Evolutionary conservation across 2,329 filamentous ascomycete genomes (phyloP).

Genomic region (Leptographium procerum): DNA sequence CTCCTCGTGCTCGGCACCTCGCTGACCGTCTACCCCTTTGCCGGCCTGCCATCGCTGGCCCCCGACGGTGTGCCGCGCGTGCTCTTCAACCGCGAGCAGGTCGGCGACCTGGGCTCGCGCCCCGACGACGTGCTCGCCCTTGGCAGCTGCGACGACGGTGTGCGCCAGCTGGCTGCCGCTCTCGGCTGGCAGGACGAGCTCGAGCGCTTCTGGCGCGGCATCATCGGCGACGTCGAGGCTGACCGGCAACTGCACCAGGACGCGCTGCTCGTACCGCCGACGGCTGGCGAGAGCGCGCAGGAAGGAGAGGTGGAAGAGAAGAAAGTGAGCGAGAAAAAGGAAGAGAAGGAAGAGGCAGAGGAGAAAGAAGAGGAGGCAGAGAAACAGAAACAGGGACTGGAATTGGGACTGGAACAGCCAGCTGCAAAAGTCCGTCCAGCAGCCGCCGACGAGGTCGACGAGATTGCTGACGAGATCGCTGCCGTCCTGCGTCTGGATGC

Average conservation of each 20-base stretch:
- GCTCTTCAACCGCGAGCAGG: slow-evolving; percentile 76
- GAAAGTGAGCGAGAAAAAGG: not conserved
- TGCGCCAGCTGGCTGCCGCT: slow-evolving; percentile 64
- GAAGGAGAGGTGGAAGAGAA: not conserved
- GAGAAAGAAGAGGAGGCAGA: not conserved
- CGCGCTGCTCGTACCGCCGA: slow-evolving; percentile 24
- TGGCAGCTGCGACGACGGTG: slow-evolving; percentile 72
- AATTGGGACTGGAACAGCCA: not conserved
- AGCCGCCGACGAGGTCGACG: slow-evolving; percentile 10
- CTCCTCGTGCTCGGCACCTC: slow-evolving; percentile 22
- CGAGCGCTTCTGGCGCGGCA: slow-evolving; percentile 59
- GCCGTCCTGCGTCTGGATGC: slow-evolving; percentile 7
- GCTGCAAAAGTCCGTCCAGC: not conserved
- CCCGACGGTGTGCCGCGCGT: slow-evolving; percentile 57
- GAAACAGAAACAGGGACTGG: not conserved
- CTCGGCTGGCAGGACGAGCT: slow-evolving; percentile 82
- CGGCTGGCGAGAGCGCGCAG: not conserved
- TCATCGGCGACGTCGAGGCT: slow-evolving; percentile 51
- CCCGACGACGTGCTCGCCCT: slow-evolving; percentile 77
- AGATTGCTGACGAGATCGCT: slow-evolving; percentile 9
- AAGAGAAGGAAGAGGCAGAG: not conserved
- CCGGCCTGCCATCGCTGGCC: slow-evolving; percentile 59
- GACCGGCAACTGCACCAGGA: slow-evolving; percentile 32
- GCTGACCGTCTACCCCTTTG: slow-evolving; percentile 58
- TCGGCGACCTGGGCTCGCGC: slow-evolving; percentile 65